phyloP scores from a whole-genome alignment of 2,329 filamentous ascomycete species.

The Pseudogymnoascus sp. region DNA sequence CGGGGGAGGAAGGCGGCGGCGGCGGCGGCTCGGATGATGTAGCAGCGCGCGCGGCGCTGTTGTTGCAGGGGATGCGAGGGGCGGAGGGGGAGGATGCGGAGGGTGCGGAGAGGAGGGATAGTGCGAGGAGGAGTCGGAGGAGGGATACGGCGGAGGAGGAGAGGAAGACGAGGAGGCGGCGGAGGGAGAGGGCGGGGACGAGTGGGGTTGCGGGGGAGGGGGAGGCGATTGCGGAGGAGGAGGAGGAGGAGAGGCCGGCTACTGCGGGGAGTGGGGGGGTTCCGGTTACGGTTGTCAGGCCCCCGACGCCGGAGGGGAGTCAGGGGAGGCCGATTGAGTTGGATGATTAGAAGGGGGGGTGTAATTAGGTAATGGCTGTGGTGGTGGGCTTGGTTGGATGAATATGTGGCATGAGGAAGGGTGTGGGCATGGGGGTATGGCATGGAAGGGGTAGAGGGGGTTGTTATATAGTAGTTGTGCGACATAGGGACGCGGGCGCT shows the following conservation, averaged over 20 bases:
- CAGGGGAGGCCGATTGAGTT: not conserved
- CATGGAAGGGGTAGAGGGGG: not conserved
- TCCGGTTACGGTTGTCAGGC: not conserved
- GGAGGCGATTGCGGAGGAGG: not conserved
- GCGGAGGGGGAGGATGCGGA: conserved; percentile 49
- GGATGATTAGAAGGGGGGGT: not conserved
- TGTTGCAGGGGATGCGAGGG: conserved; percentile 75
- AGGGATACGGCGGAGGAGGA: conserved; percentile 71
- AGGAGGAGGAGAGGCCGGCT: not conserved
- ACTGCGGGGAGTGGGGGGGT: not conserved
- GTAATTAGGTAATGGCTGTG: not conserved
- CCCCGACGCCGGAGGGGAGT: not conserved
- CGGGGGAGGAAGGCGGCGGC: conserved; percentile 30
- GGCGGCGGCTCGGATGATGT: conserved; percentile 54
- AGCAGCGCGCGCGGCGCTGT: conserved; percentile 71
- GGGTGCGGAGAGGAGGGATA: conserved; percentile 46
- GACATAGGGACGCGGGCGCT: not conserved
- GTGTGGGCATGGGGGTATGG: not conserved
- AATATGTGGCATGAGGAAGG: not conserved
- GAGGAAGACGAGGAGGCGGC: conserved; percentile 55
- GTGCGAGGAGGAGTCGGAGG: conserved; percentile 48
- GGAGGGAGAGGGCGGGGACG: conserved; percentile 49
- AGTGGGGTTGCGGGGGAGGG: not conserved
- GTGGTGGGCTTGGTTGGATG: not conserved
- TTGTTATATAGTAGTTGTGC: not conserved